Percentiles rank a stretch among this genome's conserved stretches.
Conservation (phyloP, 2,329 filamentous ascomycete genomes). For the Cladophialophora exuberans region DNA sequence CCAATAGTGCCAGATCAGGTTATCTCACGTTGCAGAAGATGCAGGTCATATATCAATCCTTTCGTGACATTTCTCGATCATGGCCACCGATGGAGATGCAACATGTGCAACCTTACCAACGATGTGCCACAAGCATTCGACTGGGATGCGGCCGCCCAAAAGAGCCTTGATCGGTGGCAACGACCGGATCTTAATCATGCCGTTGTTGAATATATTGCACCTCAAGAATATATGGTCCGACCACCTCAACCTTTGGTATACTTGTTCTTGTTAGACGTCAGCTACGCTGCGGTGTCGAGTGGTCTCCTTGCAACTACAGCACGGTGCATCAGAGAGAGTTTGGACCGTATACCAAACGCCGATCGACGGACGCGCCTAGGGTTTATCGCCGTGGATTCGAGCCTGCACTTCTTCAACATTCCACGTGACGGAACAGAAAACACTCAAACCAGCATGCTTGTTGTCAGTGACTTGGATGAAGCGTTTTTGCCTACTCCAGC, state of each 20-base stretch:
- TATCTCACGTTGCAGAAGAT: conserved; percentile 93
- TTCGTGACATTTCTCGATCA: conserved; percentile 96
- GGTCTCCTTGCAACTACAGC: conserved; percentile 91
- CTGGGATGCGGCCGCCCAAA: conserved; percentile 91
- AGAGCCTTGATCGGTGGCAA: conserved; percentile 89
- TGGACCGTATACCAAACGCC: conserved; percentile 97
- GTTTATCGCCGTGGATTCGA: conserved; percentile 93
- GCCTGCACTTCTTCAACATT: conserved; percentile 93
- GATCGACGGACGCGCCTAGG: conserved; percentile 89
- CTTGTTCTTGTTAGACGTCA: conserved; percentile 93
- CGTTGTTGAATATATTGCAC: conserved; percentile 97
- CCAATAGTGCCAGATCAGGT: conserved; percentile 95
- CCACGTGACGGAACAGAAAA: conserved; percentile 85
- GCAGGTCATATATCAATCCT: conserved; percentile 96
- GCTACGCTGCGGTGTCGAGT: conserved; percentile 84
- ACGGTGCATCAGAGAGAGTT: conserved; percentile 89
- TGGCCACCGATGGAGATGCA: conserved; percentile 97
- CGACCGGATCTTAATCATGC: conserved; percentile 90
- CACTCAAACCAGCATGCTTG: conserved; percentile 85
- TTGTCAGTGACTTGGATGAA: conserved; percentile 93
- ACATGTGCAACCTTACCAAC: conserved; percentile 99
- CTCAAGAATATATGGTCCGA: conserved; percentile 99
- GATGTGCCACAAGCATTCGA: conserved; percentile 99
- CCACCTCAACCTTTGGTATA: conserved; percentile 95
- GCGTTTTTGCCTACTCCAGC: conserved; percentile 93